These are phyloP conservation scores for Hypoxylon fuscum DNA, from an alignment of 495 filamentous ascomycete species.

Conservation along the genomic window DNA sequence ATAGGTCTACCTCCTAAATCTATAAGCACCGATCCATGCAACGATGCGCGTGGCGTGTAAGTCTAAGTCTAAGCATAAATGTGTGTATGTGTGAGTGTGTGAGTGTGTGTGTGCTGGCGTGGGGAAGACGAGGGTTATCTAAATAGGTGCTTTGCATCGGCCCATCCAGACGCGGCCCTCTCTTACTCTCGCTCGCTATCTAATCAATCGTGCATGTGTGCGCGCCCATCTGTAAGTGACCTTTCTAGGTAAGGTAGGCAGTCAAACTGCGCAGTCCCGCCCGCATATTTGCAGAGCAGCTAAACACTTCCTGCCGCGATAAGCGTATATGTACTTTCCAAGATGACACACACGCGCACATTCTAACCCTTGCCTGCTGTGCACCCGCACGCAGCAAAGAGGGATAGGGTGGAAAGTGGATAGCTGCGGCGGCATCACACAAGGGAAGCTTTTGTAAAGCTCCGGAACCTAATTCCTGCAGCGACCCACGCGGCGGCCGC, in stretches of 20 bases:
- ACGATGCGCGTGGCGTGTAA: too few species aligned
- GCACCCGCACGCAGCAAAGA: conserved; percentile 2
- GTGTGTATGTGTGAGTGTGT: too few species aligned
- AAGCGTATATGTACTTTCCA: too few species aligned
- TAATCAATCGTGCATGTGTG: conserved; percentile 42
- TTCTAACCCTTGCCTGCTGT: conserved; percentile 21
- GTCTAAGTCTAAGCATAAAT: too few species aligned
- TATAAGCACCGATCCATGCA: too few species aligned
- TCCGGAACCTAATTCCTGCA: conserved; percentile 24
- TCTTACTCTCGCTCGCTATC: conserved; percentile 24
- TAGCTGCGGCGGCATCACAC: conserved; percentile 34
- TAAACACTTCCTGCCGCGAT: conserved; percentile 37
- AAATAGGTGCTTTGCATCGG: conserved; percentile 40
- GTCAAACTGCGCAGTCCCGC: conserved; percentile 33
- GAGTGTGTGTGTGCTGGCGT: neutral
- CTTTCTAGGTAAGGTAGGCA: too few species aligned
- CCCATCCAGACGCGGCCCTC: conserved; percentile 23
- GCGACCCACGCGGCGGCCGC: conserved; percentile 11
- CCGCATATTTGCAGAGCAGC: conserved; percentile 1
- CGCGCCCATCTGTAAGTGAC: conserved; percentile 28
- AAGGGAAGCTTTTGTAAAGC: too few species aligned
- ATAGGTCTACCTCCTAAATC: too few species aligned
- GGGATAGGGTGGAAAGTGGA: conserved; percentile 6
- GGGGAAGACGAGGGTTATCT: conserved; percentile 1
- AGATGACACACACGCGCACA: conserved; percentile 24